phyloP scores from a whole-genome alignment of 495 filamentous ascomycete genomes.

The Lentithecium fluviatile region DNA sequence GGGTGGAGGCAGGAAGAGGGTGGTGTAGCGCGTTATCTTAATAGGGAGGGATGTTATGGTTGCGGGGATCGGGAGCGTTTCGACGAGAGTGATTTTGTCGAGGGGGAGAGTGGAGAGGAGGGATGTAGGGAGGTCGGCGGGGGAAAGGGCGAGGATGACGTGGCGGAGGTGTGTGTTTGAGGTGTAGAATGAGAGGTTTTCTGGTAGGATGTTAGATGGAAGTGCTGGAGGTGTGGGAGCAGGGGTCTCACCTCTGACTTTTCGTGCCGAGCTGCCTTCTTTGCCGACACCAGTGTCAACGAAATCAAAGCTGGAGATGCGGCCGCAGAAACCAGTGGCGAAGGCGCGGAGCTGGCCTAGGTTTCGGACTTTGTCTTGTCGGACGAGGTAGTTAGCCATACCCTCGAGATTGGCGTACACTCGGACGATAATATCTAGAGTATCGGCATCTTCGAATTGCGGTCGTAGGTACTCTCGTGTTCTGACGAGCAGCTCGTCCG shows the following conservation, averaged over 20 bases:
- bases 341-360: constrained; percentile 33
- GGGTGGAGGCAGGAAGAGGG: constrained; percentile 30
- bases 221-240: too few species aligned
- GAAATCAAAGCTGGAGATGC: constrained; percentile 31
- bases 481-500: constrained; percentile 41
- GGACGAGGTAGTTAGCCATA: constrained; percentile 39
- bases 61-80: constrained; percentile 20
- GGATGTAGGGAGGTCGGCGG: constrained; percentile 20
- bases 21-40: constrained; percentile 12
- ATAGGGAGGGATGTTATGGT: constrained; percentile 16
- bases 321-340: constrained; percentile 29
- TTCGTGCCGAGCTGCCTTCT: constrained; percentile 25
- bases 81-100: constrained; percentile 22
- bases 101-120: constrained; percentile 27
- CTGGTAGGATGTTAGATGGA: constrained; percentile 9
- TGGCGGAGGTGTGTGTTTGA: constrained; percentile 29
- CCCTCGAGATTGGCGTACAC: constrained; percentile 46
- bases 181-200: constrained; percentile 31
- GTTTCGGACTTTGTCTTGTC: constrained; percentile 35
- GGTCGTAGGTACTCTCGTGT: constrained; percentile 40
- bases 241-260: constrained; percentile 24
- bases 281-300: constrained; percentile 34
- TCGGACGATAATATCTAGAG: constrained; percentile 42
- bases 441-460: constrained; percentile 35
- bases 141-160: constrained; percentile 29